These are phyloP conservation scores for Colletotrichum tropicale DNA, from an alignment of 2,329 filamentous ascomycete genomes.

Conservation along the genomic window DNA sequence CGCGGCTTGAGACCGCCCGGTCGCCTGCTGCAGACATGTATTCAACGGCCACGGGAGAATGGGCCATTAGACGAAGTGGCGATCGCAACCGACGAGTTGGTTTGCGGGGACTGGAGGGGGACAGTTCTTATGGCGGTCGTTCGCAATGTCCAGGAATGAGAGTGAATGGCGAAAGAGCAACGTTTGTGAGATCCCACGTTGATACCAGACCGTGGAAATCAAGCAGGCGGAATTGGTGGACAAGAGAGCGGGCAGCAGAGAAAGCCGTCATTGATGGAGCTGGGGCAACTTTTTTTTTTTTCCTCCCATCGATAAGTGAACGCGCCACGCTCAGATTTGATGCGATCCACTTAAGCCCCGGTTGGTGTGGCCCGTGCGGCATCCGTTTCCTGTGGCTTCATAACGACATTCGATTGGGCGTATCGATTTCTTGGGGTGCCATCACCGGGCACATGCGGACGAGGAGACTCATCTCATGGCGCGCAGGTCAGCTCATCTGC, in stretches of 20 bases:
- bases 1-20: constrained; percentile 17
- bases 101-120: background rate
- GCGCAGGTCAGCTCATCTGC: background rate
- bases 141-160: background rate
- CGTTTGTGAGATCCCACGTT: background rate
- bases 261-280: constrained; percentile 4
- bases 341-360: background rate
- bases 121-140: background rate
- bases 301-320: background rate
- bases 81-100: background rate
- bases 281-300: constrained; percentile 17
- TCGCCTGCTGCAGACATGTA: constrained; percentile 36
- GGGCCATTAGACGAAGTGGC: constrained; percentile 30
- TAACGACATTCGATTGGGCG: background rate
- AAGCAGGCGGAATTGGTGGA: background rate
- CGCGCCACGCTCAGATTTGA: constrained; percentile 10
- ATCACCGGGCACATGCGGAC: background rate
- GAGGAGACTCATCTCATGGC: background rate
- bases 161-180: background rate
- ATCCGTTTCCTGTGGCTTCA: background rate
- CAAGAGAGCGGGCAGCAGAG: background rate
- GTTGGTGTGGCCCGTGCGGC: background rate
- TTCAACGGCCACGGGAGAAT: constrained; percentile 28
- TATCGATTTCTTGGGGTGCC: background rate
- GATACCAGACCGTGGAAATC: background rate